Percentiles rank a stretch among this genome's conserved stretches.
Evolutionary conservation across 345 rosid species (phyloP).

Genomic region (Eucalyptus erythrocorys): DNA sequence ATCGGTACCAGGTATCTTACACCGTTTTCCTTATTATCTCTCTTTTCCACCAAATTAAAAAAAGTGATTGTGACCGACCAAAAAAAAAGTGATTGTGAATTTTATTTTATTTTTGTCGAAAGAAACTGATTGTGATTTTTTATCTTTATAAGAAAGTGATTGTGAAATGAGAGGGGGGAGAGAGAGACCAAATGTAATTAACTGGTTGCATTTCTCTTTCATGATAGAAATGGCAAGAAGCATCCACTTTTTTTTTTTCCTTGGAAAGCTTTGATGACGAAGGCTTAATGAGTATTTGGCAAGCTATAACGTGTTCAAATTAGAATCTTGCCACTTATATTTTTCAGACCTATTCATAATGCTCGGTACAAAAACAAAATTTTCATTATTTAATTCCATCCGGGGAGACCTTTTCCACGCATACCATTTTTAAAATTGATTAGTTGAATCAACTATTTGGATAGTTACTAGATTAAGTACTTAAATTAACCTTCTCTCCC

Average conservation of each 20-base stretch:
- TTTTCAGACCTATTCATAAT: neutral
- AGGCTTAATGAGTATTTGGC: neutral
- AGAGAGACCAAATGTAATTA: neutral
- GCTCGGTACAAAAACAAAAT: neutral
- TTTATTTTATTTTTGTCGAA: too few species aligned
- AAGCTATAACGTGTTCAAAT: neutral
- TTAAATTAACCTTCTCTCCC: neutral
- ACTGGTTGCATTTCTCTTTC: neutral
- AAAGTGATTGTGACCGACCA: too few species aligned
- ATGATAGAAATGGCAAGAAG: neutral
- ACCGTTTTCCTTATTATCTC: neutral
- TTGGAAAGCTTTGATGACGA: neutral
- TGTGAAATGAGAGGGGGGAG: neutral
- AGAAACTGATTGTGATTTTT: too few species aligned
- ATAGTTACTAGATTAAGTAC: neutral
- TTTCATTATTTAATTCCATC: neutral
- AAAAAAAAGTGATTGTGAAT: too few species aligned
- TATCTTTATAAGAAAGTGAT: neutral
- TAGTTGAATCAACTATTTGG: neutral
- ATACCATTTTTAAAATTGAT: neutral
- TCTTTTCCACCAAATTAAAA: neutral
- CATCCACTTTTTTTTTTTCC: neutral
- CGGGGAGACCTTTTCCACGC: rapidly evolving
- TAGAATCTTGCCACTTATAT: neutral
- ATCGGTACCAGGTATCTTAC: neutral